Base-by-base conservation (phyloP, 148 eudicot species). In the Rhododendron williamsianum region DNA sequence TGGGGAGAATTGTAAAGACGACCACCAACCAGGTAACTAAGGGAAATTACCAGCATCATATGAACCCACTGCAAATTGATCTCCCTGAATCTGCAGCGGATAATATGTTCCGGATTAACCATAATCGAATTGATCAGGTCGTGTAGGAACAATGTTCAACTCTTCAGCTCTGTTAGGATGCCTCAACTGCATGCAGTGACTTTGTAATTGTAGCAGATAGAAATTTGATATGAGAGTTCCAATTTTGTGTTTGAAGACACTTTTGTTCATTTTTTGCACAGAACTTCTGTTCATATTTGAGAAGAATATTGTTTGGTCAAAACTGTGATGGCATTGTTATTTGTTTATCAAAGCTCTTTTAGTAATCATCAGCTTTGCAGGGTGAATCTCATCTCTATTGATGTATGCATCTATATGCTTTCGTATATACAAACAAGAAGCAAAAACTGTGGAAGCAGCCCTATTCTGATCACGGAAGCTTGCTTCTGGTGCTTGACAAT, bases 121-220 rank as follows among this genome's bases (percentile, higher is more conserved):
- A 73, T 81, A 84, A 52, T 87, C 27, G 23, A 81, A 89, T 85
- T 83, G 76, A 56, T 83, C 78, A 76, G 85, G 80, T 85, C 63
- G 30, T 84, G 87, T 87, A 87, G 90, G 89, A 84, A 84, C 74
- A 27, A 18, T 33, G 45, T 84, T 58, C 79, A 54, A 83, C 69
- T 54, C 81, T 56, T 45, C 86, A 35, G 81, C 81, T 89, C 85
- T 88, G 52, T 87, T 90, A 81, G 43, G 88, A 89, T 90, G 90
- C 92, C 83, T 90, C 88, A 60, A 84, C 85, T 87, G 87, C 78
- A 23, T 78, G 63, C 84, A 83, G 83, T 89, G 82, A 72, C 65
- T 80, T 63, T 83, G 58, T 84, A 76, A 65, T 76, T 78, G 82
- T 84, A 58, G 85, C 18, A 30, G 56, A 8, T 43, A 65, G 56